Conservation (phyloP, 2,329 filamentous ascomycete genomes). For the Penicillium sp. region DNA sequence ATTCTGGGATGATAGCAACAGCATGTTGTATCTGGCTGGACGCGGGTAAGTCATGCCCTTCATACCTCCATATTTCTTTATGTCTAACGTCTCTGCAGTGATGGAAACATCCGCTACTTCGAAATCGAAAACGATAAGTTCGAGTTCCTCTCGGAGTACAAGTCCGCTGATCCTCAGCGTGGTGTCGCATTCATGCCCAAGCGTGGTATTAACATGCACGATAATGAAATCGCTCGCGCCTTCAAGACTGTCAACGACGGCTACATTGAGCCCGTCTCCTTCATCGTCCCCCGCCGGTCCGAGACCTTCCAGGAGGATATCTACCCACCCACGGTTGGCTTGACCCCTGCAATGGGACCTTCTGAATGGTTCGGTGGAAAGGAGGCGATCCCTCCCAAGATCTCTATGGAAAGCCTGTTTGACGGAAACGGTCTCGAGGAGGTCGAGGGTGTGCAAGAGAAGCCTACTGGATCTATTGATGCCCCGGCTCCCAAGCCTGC, state of each 20-base stretch:
- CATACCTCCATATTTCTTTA: background rate
- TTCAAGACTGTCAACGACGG: slow-evolving; percentile 96
- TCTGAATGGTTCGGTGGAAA: slow-evolving; percentile 86
- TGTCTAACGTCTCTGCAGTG: slow-evolving; percentile 53
- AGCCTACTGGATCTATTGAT: slow-evolving; percentile 34
- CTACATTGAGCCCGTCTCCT: slow-evolving; percentile 96
- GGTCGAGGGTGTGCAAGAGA: slow-evolving; percentile 54
- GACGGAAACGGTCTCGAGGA: slow-evolving; percentile 80
- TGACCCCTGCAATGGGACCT: slow-evolving; percentile 76
- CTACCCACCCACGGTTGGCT: slow-evolving; percentile 80
- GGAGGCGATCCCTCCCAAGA: slow-evolving; percentile 80
- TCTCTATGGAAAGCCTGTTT: slow-evolving; percentile 89
- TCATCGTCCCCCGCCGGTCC: slow-evolving; percentile 90
- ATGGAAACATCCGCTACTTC: slow-evolving; percentile 98
- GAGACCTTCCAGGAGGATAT: slow-evolving; percentile 98
- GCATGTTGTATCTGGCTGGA: slow-evolving; percentile 92
- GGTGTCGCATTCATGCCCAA: slow-evolving; percentile 93
- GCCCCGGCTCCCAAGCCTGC: slow-evolving; percentile 52
- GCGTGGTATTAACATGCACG: slow-evolving; percentile 92
- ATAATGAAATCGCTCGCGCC: slow-evolving; percentile 92
- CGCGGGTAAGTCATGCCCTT: slow-evolving; percentile 70
- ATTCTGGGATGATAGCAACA: slow-evolving; percentile 97
- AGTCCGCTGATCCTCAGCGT: slow-evolving; percentile 91
- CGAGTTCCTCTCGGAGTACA: slow-evolving; percentile 94
- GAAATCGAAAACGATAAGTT: slow-evolving; percentile 99